Conservation (phyloP, 441 rosid genomes). For the Theobroma grandiflorum region DNA sequence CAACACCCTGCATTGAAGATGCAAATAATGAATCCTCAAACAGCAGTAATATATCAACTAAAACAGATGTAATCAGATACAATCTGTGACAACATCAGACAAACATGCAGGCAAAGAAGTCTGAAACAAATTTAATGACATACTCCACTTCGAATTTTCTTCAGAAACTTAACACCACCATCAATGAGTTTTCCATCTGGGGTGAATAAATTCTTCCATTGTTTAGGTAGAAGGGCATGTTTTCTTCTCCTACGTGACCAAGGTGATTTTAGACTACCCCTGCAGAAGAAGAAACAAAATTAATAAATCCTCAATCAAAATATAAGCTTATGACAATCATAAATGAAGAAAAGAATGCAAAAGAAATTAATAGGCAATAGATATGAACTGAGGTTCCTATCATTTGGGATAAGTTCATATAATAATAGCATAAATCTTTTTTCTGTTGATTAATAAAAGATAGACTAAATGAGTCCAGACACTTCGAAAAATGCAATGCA, state of each 20-base stretch:
- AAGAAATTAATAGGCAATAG: not conserved
- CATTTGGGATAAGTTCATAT: constrained; percentile 14
- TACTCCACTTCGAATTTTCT: constrained; percentile 93
- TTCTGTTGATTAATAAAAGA: not conserved
- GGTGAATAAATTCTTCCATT: constrained; percentile 75
- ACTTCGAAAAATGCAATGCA: not conserved
- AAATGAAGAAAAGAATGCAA: not conserved
- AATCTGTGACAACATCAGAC: constrained; percentile 1
- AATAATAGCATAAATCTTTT: not conserved
- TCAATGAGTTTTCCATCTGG: constrained; percentile 75
- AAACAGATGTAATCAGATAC: constrained; percentile 14
- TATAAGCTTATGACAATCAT: not conserved
- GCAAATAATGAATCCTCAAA: constrained; percentile 11
- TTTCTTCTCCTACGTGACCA: constrained; percentile 92
- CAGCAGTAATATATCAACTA: not conserved
- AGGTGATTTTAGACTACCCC: constrained; percentile 83
- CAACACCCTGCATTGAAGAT: constrained; percentile 68
- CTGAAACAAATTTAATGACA: constrained; percentile 37
- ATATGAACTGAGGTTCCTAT: not conserved
- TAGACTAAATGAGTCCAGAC: not conserved
- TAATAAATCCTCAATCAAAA: constrained; percentile 6
- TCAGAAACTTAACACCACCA: constrained; percentile 82
- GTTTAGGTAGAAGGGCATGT: constrained; percentile 73
- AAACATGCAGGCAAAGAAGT: not conserved
- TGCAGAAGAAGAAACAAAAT: constrained; percentile 37